Percentiles rank a stretch among this genome's conserved stretches.
These are phyloP conservation scores for Radiomyces spectabilis DNA, from an alignment of 192 early-diverging fungal genomes.

Conservation along the genomic window DNA sequence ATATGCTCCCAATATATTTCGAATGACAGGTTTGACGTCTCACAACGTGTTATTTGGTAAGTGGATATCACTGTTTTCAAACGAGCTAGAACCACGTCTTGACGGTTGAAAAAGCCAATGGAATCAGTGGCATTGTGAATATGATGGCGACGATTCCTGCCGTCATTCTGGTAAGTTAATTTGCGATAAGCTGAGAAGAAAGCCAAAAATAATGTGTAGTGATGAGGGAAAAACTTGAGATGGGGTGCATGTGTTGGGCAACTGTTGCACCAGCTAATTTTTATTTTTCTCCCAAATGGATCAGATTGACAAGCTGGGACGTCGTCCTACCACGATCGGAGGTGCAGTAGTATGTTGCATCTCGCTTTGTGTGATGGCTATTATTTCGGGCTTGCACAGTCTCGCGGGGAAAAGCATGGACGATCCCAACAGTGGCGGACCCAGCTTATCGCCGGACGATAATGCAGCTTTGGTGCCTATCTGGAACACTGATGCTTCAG, in stretches of 20 bases:
- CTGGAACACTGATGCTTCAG: conserved; percentile 31
- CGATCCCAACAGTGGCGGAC: background rate
- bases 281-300: no score
- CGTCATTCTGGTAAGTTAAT: conserved; percentile 42
- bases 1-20: conserved; percentile 50
- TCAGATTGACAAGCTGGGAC: conserved; percentile 68
- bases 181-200: background rate
- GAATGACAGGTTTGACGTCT: conserved; percentile 38
- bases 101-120: no score
- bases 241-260: no score
- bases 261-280: no score
- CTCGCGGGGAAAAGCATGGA: conserved; percentile 19
- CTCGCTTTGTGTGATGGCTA: conserved; percentile 10
- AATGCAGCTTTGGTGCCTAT: conserved; percentile 18
- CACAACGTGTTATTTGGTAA: conserved; percentile 39
- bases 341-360: conserved; percentile 40
- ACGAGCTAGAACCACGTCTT: no score
- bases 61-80: no score
- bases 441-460: background rate
- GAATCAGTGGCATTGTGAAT: conserved; percentile 67
- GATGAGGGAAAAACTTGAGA: no score
- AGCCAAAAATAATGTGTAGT: conserved; percentile 15
- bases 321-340: conserved; percentile 53
- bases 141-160: conserved; percentile 64
- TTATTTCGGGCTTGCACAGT: conserved; percentile 36